phyloP scores from a whole-genome alignment of 208 protist genomes.

The Tritrichomonas musculus region DNA sequence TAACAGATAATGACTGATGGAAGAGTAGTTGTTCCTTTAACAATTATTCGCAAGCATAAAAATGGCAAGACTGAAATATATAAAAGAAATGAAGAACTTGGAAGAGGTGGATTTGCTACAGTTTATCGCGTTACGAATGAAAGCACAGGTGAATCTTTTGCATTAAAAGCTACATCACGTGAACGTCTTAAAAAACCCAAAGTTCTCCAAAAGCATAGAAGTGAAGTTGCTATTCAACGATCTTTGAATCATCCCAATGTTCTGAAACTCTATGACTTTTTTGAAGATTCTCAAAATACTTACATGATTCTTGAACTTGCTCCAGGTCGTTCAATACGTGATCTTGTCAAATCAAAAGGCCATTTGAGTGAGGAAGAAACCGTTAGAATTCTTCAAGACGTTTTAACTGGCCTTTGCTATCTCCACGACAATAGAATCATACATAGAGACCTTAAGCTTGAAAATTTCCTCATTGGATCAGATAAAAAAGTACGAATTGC shows the following conservation, averaged over 20 bases:
- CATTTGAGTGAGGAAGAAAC: not conserved
- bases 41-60: no score
- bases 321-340: not conserved
- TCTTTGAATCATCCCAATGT: slow-evolving; percentile 82
- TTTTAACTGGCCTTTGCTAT: not conserved
- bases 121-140: not conserved
- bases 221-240: slow-evolving; percentile 85
- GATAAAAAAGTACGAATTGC: slow-evolving; percentile 75
- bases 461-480: slow-evolving; percentile 80
- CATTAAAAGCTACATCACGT: slow-evolving; percentile 83
- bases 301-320: slow-evolving; percentile 92
- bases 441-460: slow-evolving; percentile 87
- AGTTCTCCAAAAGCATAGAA: slow-evolving; percentile 57
- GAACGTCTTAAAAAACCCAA: not conserved
- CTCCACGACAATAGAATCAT: slow-evolving; percentile 64
- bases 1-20: no score
- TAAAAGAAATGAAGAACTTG: not conserved
- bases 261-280: slow-evolving; percentile 79
- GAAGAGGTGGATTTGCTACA: not conserved
- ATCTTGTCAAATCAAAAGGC: not conserved
- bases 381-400: not conserved
- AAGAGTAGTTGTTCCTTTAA: no score
- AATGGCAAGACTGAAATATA: not conserved
- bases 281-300: slow-evolving; percentile 78
- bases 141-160: slow-evolving; percentile 52